Percentiles rank a stretch among this genome's conserved stretches.
Evolutionary conservation across 768 basidiomycete genomes (phyloP).

Genomic region (Fomitopsis pulvina): DNA sequence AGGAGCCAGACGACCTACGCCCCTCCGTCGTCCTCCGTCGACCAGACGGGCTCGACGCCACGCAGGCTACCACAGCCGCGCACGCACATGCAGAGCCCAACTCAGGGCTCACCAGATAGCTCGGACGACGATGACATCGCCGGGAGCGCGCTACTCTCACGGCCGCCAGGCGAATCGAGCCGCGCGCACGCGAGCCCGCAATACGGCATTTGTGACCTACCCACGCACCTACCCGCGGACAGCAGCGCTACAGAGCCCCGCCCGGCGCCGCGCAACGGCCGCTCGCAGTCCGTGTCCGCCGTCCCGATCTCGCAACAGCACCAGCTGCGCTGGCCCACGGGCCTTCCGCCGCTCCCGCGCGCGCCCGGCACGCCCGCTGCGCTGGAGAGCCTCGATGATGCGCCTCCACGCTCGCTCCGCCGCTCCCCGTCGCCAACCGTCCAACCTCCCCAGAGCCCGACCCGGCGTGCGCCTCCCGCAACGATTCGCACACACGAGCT

Average conservation of each 20-base stretch:
- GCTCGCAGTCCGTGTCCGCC: conserved; percentile 7
- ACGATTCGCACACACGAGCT: neutral
- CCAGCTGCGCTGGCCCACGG: conserved; percentile 15
- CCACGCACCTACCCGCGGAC: conserved; percentile 17
- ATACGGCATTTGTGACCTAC: conserved; percentile 39
- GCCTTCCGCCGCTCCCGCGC: conserved; percentile 19
- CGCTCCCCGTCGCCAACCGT: conserved; percentile 26
- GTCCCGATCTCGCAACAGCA: conserved; percentile 11
- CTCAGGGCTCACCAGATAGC: neutral
- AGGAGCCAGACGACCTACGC: neutral
- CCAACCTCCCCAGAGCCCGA: neutral
- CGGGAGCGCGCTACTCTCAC: conserved; percentile 10
- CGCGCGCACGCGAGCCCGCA: conserved; percentile 19
- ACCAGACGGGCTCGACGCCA: conserved; percentile 5
- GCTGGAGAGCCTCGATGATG: conserved; percentile 30
- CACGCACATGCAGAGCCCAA: neutral
- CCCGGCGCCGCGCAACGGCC: conserved; percentile 1
- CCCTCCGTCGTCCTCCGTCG: neutral
- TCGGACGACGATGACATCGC: conserved; percentile 15
- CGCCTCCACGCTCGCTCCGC: conserved; percentile 36
- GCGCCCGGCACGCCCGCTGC: conserved; percentile 5
- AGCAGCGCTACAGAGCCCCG: neutral
- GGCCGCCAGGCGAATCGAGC: neutral
- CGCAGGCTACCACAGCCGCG: conserved; percentile 1
- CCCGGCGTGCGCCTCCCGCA: neutral